Base-by-base conservation (phyloP, 2,329 filamentous ascomycete species). In the Ophiostoma sp. region DNA sequence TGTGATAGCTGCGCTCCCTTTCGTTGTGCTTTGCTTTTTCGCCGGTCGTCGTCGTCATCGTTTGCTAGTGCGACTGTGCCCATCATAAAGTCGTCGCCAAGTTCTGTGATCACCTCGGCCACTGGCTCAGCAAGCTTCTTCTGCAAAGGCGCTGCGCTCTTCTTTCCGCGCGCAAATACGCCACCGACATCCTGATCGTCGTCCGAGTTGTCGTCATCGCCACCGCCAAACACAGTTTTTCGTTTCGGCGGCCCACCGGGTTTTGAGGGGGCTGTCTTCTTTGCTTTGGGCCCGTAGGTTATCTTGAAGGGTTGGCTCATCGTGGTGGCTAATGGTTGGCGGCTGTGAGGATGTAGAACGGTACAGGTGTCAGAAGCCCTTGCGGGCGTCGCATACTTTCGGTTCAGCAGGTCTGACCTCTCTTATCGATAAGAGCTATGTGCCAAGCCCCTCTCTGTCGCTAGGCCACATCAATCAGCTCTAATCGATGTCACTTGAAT, bases 221-320 rank as follows among this genome's bases (percentile, higher is more conserved):
- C 83, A 71, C 83, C 84, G 71, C 85, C 85, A 72, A 90, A 87
- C 71, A 86, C 81, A 1, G 83, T 78, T 74, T 84, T 87, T 72
- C 81, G 79, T 73, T 82, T 85, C 1, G 78, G 75, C 2, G 81
- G 77, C 69, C 78, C 77, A 67, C 77, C 78, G 2, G 81, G 75
- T 76, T 89, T 90, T 74, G 87, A 88, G 65, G 90, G 81, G 66
- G 87, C 88, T 1, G 66, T 64, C 38, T 72, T 74, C 64, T 73
- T 73, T 2, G 68, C 45, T 41, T 73, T 78, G 11, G 80, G 47
- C 16, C 73, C 72, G 6, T 27, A 27, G 27, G 27, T 1, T 27
- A 73, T 60, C 36, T 68, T 70, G 14, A 69, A 67, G 9, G 70
- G 69, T 16, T 67, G 49, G 64, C 62, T 62, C 68, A 71, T 44